A percentile compares a stretch with the other conserved stretches of the same genome.
Conservation (phyloP, 805 yeast species). For the Lachancea thermotolerans region DNA sequence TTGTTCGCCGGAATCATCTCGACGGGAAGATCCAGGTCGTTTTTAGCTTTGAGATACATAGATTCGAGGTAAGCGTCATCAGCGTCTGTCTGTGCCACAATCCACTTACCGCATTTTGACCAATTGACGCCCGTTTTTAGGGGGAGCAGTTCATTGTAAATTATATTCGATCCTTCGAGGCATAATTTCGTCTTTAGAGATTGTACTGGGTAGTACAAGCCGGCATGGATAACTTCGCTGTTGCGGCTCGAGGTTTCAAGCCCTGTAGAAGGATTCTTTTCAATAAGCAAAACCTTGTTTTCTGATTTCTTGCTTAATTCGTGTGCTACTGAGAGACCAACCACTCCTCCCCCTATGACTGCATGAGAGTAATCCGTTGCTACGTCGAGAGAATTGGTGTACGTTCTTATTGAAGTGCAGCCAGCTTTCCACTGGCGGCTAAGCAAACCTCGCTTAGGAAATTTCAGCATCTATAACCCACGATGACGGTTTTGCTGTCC, state of each 20-base stretch:
- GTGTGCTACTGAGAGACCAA: constrained; percentile 76
- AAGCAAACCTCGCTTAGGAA: too few relatives aligned
- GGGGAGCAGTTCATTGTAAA: constrained; percentile 45
- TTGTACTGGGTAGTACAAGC: constrained; percentile 68
- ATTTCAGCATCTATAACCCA: too few relatives aligned
- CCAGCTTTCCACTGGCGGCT: too few relatives aligned
- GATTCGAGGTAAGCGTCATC: constrained; percentile 55
- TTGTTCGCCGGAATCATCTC: constrained; percentile 42
- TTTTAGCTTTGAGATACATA: constrained; percentile 43
- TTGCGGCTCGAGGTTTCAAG: constrained; percentile 83
- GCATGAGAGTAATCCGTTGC: constrained; percentile 57
- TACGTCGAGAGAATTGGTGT: background rate
- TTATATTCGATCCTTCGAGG: constrained; percentile 61
- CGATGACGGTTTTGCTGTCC: too few relatives aligned
- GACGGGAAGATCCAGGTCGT: constrained; percentile 50
- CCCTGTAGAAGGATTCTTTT: constrained; percentile 60
- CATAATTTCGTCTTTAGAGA: constrained; percentile 66
- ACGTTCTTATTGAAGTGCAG: background rate
- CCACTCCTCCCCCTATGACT: constrained; percentile 78
- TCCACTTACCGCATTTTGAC: constrained; percentile 71
- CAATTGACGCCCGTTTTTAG: constrained; percentile 48
- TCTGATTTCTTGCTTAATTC: constrained; percentile 45
- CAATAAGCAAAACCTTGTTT: constrained; percentile 57
- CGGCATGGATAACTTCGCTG: constrained; percentile 92
- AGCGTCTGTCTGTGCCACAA: constrained; percentile 69